Base-by-base conservation (phyloP, 148 eudicot genomes). In the Dysphania ambrosioides region DNA sequence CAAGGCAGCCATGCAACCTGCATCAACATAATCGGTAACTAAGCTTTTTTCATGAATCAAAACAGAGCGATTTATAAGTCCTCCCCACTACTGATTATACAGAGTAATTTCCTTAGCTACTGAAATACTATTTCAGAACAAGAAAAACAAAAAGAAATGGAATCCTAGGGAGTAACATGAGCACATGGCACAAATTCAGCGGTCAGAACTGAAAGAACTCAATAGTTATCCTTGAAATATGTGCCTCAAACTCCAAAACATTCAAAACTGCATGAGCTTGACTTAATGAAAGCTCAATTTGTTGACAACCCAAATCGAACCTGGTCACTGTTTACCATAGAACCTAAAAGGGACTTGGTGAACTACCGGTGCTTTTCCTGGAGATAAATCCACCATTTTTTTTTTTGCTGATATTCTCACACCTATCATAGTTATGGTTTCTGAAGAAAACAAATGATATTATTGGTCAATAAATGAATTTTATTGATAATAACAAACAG, bases 1-100 rank as follows among this genome's bases (percentile, higher is more conserved):
- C 79, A 91, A 71, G 23, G 97, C 97, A 40, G 92, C 97, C 97
- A 89, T 91, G 80, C 97, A 89, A 31, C 97, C 97, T 91, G 87
- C 80, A 80, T 27, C 29, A 26, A 41, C 23, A 34, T 16, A 75
- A 63, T 41, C 23, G 0, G n/a, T 0, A 53, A 68, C 7, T 44
- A 2, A 24, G 58, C 8, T 8, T 53, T n/a, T 38, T 21, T 21
- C 40, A 72, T 44, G 41, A 23, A 49, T 53, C 42, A 42, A n/a
- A 32, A 18, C n/a, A 44, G 1, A 23, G 21, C n/a, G 3, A 15
- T n/a, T 30, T 1, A 56, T 49, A 26, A 27, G 38, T 23, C 31
- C 71, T 26, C 56, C 9, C 42, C n/a, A n/a, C n/a, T n/a, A n/a
- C n/a, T n/a, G n/a, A 59, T 59, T 59, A 47, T 47, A 47, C 5